These are phyloP conservation scores for Talaromyces sp. DNA, from an alignment of 2,329 filamentous ascomycete genomes.

Conservation along the genomic window DNA sequence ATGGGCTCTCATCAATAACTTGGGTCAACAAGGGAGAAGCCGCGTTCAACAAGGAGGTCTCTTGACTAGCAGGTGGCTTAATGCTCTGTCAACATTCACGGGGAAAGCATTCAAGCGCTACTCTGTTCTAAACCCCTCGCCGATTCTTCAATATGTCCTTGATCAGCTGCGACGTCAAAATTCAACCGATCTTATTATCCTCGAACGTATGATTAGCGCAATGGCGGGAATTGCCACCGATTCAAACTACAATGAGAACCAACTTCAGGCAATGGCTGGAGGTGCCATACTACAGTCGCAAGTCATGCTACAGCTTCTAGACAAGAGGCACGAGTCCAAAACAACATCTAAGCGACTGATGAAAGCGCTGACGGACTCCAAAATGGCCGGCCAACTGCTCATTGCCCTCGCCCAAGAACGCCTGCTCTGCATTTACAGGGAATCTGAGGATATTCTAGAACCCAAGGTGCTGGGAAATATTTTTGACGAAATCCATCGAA, in stretches of 20 bases:
- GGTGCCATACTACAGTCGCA: slow-evolving; percentile 73
- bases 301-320: slow-evolving; percentile 72
- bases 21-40: slow-evolving; percentile 53
- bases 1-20: slow-evolving; percentile 78
- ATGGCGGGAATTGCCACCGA: slow-evolving; percentile 93
- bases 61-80: slow-evolving; percentile 85
- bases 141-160: slow-evolving; percentile 84
- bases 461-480: slow-evolving; percentile 85
- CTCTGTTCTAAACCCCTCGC: slow-evolving; percentile 72
- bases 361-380: slow-evolving; percentile 69
- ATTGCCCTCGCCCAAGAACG: slow-evolving; percentile 86
- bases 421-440: slow-evolving; percentile 74
- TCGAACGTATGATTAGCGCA: slow-evolving; percentile 81
- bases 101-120: slow-evolving; percentile 87
- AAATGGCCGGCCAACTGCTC: slow-evolving; percentile 75
- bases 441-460: slow-evolving; percentile 61
- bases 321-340: slow-evolving; percentile 71
- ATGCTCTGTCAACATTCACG: slow-evolving; percentile 83
- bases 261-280: slow-evolving; percentile 82
- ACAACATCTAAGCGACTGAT: slow-evolving; percentile 74
- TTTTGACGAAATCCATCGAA: slow-evolving; percentile 82
- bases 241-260: slow-evolving; percentile 79
- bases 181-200: slow-evolving; percentile 81
- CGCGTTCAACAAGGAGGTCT: slow-evolving; percentile 60
- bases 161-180: slow-evolving; percentile 76